Evolutionary conservation across 1,284 basidiomycete species (phyloP).

Genomic region (Gymnopus androsaceus): DNA sequence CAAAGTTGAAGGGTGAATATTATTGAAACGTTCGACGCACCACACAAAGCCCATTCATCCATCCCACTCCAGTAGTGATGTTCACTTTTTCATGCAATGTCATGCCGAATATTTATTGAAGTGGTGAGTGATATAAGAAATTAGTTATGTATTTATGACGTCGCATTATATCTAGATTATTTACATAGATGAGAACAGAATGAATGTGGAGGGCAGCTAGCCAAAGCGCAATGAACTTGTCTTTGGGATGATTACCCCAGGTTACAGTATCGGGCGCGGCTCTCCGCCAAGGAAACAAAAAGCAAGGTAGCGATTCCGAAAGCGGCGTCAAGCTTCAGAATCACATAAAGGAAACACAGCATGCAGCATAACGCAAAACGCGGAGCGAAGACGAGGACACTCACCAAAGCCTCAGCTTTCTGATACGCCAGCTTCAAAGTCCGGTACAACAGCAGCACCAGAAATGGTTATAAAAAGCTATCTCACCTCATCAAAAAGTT

Average conservation of each 20-base stretch:
- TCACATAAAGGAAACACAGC: too few relatives aligned
- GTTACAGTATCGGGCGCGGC: too few relatives aligned
- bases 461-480: too few relatives aligned
- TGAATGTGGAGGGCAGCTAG: conserved; percentile 5
- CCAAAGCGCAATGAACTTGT: too few relatives aligned
- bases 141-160: conserved; percentile 6
- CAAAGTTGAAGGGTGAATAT: conserved; percentile 19
- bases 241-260: too few relatives aligned
- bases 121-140: neutral
- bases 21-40: conserved; percentile 38
- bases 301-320: too few relatives aligned
- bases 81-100: conserved; percentile 56
- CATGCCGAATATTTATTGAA: conserved; percentile 39
- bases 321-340: too few relatives aligned
- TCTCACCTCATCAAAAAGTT: too few relatives aligned
- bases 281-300: too few relatives aligned
- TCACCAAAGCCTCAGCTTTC: conserved; percentile 47
- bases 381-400: neutral
- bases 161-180: conserved; percentile 8
- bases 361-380: conserved; percentile 5
- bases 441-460: conserved; percentile 42
- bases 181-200: neutral
- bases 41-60: conserved; percentile 62
- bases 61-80: conserved; percentile 58
- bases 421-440: conserved; percentile 49